Conservation (phyloP, 768 basidiomycete species). For the Clavaria fumosa region DNA sequence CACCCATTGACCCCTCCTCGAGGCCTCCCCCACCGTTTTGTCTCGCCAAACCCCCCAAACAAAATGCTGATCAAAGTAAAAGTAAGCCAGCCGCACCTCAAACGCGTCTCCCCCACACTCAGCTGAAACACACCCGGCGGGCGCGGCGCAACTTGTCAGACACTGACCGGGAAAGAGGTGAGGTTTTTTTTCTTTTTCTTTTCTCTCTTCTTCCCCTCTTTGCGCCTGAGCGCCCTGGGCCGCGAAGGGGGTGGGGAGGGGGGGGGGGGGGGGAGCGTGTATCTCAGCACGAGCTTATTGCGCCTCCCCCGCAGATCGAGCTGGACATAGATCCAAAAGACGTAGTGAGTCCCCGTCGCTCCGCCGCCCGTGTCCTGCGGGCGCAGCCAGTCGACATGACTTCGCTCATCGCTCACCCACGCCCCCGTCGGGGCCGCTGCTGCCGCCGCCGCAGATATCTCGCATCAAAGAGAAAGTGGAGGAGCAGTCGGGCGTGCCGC, state of each 20-base stretch:
- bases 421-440: too few species aligned
- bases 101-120: too few species aligned
- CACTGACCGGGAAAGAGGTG: slow-evolving; percentile 95
- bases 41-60: background rate
- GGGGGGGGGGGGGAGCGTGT: too few species aligned
- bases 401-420: slow-evolving; percentile 4
- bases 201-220: too few species aligned
- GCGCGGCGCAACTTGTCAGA: slow-evolving; percentile 29
- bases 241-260: too few species aligned
- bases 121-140: too few species aligned
- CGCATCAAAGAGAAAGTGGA: slow-evolving; percentile 97
- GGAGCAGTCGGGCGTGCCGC: slow-evolving; percentile 96
- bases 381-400: background rate
- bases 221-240: too few species aligned
- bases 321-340: slow-evolving; percentile 87
- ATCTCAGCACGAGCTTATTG: too few species aligned
- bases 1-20: background rate
- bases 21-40: background rate
- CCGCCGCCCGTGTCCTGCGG: background rate
- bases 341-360: slow-evolving; percentile 34
- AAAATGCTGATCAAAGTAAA: slow-evolving; percentile 84
- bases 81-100: slow-evolving; percentile 25
- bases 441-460: slow-evolving; percentile 41
- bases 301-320: slow-evolving; percentile 48
- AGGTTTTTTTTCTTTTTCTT: slow-evolving; percentile 7